Base-by-base conservation (phyloP, 2,329 filamentous ascomycete species). In the Scolecobasidium constrictum region DNA sequence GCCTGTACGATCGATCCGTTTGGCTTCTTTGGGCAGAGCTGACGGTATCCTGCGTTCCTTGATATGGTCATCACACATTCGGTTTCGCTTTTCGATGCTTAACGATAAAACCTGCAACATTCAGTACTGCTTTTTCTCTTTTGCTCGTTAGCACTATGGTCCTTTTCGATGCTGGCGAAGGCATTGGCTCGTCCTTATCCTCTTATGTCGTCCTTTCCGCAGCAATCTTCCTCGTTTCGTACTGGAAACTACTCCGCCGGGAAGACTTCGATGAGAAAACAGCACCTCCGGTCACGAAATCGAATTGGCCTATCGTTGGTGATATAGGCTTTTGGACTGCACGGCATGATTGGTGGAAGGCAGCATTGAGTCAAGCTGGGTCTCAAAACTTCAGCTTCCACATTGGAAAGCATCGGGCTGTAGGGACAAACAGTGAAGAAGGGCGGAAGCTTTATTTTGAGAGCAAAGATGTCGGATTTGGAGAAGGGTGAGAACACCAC, bases 301-400 rank as follows among this genome's bases (percentile, higher is more conserved):
- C 26, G 9, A n/a, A 31, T n/a, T 31, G 26, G 26, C 40, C 40
- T 11, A 36, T 42, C 17, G 2, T 42, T 16, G 40, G 40, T 3
- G 4, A 23, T 19, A 15, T 19, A 13, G 15, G 40, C 31, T 42
- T 42, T 18, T 42, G 26, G 26, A 42, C 13, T 17, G 40, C 40
- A 12, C 17, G 40, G 15, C 33, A 31, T 19, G 40, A 42, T 6
- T 36, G 28, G 2, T 68, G 64, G 44, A 47, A 49, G 38, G 57
- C 53, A 28, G 67, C 63, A 46, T 66, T 66, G 47, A 47, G 53
- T 6, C 55, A 58, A 47, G 65, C 66, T 46, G 26, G 26, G 62
- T 59, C 46, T 62, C 40, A 48, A 4, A 63, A 58, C 1, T 74
- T 72, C 48, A 66, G 61, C 40, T 73, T 72, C 49, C 66, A 66